Conservation (phyloP, 768 basidiomycete genomes). For the Hygrocybe punicea region DNA sequence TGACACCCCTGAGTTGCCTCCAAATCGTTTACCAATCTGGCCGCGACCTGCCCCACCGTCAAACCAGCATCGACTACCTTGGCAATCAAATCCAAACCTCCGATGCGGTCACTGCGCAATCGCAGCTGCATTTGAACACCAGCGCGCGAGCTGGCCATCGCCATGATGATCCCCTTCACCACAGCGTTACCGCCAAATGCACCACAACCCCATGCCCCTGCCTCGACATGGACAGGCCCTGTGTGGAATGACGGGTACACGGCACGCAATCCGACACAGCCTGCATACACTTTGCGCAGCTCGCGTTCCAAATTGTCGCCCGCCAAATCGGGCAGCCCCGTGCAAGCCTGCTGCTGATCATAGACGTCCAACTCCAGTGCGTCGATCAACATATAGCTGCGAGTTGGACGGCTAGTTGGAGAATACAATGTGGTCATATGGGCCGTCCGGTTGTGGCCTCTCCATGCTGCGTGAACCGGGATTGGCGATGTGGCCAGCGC, state of each 20-base stretch:
- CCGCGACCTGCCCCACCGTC: not conserved
- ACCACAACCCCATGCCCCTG: slow-evolving; percentile 35
- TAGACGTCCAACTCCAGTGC: slow-evolving; percentile 29
- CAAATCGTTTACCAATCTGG: not conserved
- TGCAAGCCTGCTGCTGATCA: not conserved
- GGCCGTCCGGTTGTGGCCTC: slow-evolving; percentile 6
- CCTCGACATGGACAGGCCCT: slow-evolving; percentile 2
- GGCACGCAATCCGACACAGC: slow-evolving; percentile 20
- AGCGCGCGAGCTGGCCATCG: slow-evolving; percentile 27
- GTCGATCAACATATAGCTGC: slow-evolving; percentile 31
- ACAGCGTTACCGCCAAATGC: slow-evolving; percentile 35
- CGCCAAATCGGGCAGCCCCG: slow-evolving; percentile 22
- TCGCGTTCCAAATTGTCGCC: slow-evolving; percentile 26
- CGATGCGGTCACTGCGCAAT: not conserved
- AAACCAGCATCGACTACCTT: not conserved
- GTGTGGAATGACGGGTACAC: not conserved
- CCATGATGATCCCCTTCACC: slow-evolving; percentile 30
- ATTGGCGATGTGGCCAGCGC: slow-evolving; percentile 14
- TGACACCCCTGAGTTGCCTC: not conserved
- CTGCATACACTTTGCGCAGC: slow-evolving; percentile 28
- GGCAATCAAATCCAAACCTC: not conserved
- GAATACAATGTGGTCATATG: not conserved
- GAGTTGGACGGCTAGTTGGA: slow-evolving; percentile 2
- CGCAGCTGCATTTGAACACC: slow-evolving; percentile 22
- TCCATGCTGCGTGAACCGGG: slow-evolving; percentile 6